phyloP scores from a whole-genome alignment of 306 rosid species.

The barrel medic (Medicago truncatula) region MtrunA17r5.0-ANR NC_053046.1:7579001-7579500 shows the following conservation, averaged over 20 bases:
- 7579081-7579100: neutral
- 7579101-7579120: slow-evolving; percentile 12
- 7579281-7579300: slow-evolving; percentile 17
- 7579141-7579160: neutral
- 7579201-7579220: slow-evolving; percentile 59
- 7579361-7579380: slow-evolving; percentile 77
- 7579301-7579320: slow-evolving; percentile 64
- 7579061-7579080: neutral
- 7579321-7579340: slow-evolving; percentile 59
- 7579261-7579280: slow-evolving; percentile 22
- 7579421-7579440: slow-evolving; percentile 89
- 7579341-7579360: slow-evolving; percentile 56
- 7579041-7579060: neutral
- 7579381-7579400: slow-evolving; percentile 79
- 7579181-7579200: slow-evolving; percentile 43
- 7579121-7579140: slow-evolving; percentile 15
- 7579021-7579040: neutral
- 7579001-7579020: neutral
- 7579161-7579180: neutral
- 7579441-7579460: slow-evolving; percentile 96
- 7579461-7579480: slow-evolving; percentile 85
- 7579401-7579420: slow-evolving; percentile 92
- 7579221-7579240: slow-evolving; percentile 23
- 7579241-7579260: slow-evolving; percentile 3
- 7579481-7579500: slow-evolving; percentile 75